Base-by-base conservation (phyloP, 1,284 basidiomycete genomes). In the Caloboletus firmus region DNA sequence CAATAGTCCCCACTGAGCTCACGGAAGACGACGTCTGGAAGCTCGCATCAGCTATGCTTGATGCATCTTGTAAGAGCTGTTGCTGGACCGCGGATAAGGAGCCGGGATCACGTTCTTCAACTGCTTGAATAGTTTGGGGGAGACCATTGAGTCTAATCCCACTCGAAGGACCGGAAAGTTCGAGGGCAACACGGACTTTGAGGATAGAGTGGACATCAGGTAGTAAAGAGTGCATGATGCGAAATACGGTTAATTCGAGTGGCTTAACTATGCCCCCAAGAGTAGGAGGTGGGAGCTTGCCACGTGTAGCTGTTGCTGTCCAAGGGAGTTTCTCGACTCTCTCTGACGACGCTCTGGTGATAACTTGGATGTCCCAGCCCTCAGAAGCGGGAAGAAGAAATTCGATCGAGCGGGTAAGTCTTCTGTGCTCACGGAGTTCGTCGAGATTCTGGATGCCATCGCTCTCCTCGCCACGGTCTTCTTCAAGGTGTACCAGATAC, bases 301-400 rank as follows among this genome's bases (percentile, higher is more conserved):
- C 75, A 42, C 82, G 83, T 40, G 79, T 80, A 3, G 89, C 90
- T 59, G 79, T 81, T 17, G 83, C 81, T 5, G 82, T 80, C 91
- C 92, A 95, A 0, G 87, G 86, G 7, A 92, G 81, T 43, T 80
- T 79, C 59, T 91, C 83, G 13, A 89, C 85, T 55, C 81, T 79
- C 49, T 89, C 83, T 5, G 84, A 85, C 1, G 83, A 89, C 26
- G 81, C 89, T 65, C 77, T 88, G 54, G 83, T 85, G 47, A 81
- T 82, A 53, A 83, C 76, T 61, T 89, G 91, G 0, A 96, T 84
- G 64, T 98, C 94, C 96, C 96, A 99, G 9, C 93, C 93, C 60
- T 94, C 85, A 5, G 78, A 73, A 1, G 84, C 80, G 3, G 93
- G 89, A 18, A 99, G 72, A 5, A 85, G 74, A 62, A 91, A 89